Conservation (phyloP, 2,329 filamentous ascomycete species). For the Verticillium alfalfae region DNA sequence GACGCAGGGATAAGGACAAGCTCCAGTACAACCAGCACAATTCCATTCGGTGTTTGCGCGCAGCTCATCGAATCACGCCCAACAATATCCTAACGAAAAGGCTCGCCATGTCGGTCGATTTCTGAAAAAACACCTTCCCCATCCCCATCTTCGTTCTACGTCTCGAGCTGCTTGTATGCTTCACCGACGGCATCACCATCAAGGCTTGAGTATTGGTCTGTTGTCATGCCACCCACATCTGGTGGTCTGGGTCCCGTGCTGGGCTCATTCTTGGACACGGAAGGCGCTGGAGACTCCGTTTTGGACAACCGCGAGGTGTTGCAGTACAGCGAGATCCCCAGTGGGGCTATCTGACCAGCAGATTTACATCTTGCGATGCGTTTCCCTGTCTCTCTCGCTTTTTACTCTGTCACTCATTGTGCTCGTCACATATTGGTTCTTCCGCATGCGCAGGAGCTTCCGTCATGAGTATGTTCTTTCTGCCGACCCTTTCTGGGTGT, state of each 20-base stretch:
- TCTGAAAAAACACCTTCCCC: not conserved
- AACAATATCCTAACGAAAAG: not conserved
- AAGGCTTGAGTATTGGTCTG: not conserved
- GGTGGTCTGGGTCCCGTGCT: not conserved
- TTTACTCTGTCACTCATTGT: conserved; percentile 53
- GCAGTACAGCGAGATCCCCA: not conserved
- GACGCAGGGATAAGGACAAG: not conserved
- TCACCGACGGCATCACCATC: not conserved
- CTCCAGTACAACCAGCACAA: not conserved
- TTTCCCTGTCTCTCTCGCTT: conserved; percentile 33
- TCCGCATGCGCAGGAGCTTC: conserved; percentile 67
- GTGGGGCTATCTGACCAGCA: not conserved
- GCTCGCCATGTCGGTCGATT: not conserved
- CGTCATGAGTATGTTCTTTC: conserved; percentile 57
- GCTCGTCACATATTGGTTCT: conserved; percentile 64
- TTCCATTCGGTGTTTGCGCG: not conserved
- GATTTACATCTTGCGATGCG: conserved; percentile 8
- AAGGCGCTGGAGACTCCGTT: not conserved
- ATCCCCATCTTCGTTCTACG: not conserved
- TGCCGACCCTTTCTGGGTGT: not conserved
- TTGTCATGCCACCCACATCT: not conserved
- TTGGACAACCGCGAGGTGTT: not conserved
- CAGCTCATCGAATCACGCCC: not conserved
- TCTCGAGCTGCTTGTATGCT: not conserved
- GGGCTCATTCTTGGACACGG: not conserved